Conservation (phyloP, 805 yeast genomes). For the Vanderwaltozyma yarrowii region DNA sequence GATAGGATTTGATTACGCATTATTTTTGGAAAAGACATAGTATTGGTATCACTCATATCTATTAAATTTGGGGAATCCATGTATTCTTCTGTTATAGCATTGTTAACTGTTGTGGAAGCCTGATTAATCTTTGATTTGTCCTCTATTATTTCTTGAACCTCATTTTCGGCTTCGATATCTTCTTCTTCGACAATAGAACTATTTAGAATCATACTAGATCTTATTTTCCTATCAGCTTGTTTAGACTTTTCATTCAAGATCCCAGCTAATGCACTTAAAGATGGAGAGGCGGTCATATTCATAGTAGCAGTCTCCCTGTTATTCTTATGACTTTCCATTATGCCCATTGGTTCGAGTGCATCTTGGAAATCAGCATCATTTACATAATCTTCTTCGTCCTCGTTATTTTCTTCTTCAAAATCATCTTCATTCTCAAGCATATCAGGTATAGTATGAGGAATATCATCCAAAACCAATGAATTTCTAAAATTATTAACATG, state of each 20-base stretch:
- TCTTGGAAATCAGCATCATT: background rate
- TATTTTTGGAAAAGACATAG: slow-evolving; percentile 5
- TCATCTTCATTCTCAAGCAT: background rate
- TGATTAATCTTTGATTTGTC: background rate
- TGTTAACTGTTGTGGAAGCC: too few species aligned
- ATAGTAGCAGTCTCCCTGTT: slow-evolving; percentile 17
- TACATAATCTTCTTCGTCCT: background rate
- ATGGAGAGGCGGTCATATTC: slow-evolving; percentile 35
- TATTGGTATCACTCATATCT: slow-evolving; percentile 25
- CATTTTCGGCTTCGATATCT: slow-evolving; percentile 9
- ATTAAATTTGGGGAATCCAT: slow-evolving; percentile 29
- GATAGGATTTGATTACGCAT: background rate
- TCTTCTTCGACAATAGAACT: slow-evolving; percentile 17
- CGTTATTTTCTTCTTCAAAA: slow-evolving; percentile 1
- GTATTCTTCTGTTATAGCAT: too few species aligned
- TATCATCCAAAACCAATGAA: slow-evolving; percentile 23
- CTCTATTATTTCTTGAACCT: background rate
- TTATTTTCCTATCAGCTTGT: slow-evolving; percentile 20
- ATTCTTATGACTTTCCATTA: too few species aligned
- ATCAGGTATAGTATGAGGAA: slow-evolving; percentile 9
- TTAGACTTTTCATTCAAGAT: slow-evolving; percentile 31
- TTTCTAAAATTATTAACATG: slow-evolving; percentile 28
- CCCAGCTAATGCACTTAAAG: slow-evolving; percentile 34
- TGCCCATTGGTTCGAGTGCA: too few species aligned
- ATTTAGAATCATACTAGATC: slow-evolving; percentile 8